Evolutionary conservation across 768 basidiomycete species (phyloP), one percentile per base, ranked within the genome.

Genomic region (Boletellus sp.): DNA sequence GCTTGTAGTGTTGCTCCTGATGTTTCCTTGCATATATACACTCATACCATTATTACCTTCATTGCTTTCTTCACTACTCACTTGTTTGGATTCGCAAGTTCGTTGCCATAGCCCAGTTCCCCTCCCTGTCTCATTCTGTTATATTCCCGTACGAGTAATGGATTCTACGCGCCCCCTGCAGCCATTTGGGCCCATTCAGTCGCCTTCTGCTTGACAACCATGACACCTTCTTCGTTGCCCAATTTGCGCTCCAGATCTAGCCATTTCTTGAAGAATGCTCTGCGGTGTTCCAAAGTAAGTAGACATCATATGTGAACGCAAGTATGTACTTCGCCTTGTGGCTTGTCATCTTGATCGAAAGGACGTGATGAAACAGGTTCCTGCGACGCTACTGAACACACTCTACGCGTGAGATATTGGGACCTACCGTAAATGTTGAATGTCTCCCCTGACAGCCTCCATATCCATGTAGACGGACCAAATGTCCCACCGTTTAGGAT

Each of bases 401-500:
- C 46, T 31, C 35, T 17, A 34, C 2, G 12, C 10, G 17, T 28
- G 13, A 28, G 19, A 33, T 35, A 11, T 22, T 39, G 12, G 42
- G 48, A 50, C 76, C 31, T 65, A 88, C 90, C 92, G 75, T 45
- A 92, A 66, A 55, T 79, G 83, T 59, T 87, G 86, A 23, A 96
- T 84, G 67, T 95, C 85, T 13, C 76, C 72, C 67, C 87, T 85
- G 28, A 79, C 78, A 5, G 84, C 85, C 64, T 98, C 91, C 87
- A 96, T 94, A 67, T 99, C 96, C 69, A 97, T 85, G 70, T 99
- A 99, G 43, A 97, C 74, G 35, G 85, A 88, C 95, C 96, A 98
- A 42, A 97, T 72, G 62, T 98, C 94, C 78, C 94, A 87, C 48
- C 92, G 81, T 70, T 94, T 97, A 4, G 93, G 87, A 72, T 97